Base-by-base conservation (phyloP, 164 flowering plant genomes). In the Aristolochia contorta region DNA sequence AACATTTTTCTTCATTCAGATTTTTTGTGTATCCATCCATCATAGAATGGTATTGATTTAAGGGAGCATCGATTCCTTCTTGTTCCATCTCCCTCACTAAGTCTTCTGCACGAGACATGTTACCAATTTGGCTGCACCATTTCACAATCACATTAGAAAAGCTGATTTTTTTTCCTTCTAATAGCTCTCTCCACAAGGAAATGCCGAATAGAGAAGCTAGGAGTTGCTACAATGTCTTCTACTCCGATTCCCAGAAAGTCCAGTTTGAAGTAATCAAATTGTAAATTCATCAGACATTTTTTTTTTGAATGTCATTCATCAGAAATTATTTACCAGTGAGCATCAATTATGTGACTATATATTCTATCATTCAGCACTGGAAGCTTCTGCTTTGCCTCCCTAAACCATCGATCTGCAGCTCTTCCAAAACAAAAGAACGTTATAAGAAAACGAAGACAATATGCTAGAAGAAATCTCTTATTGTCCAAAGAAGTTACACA, bases 1-100 rank as follows among this genome's bases (percentile, higher is more conserved):
- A 67, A 63, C 96, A 88, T 78, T 90, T 90, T 12, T 80, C 84
- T 70, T 88, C 96, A 74, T 84, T 65, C 46, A 78, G 80, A 62
- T 81, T 68, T 73, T 84, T 91, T 16, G 95, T 86, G 79, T 93
- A 93, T 56, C 99, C 99, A 75, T 90, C 95, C 99, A 93, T 93
- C 97, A 93, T 90, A n/a, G 91, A 88, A 59, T 93, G 99, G 69
- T 90, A 93, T 58, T 90, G 79, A 62, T 82, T 86, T 54, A 86
- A 79, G 33, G 95, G 84, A 73, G 94, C 94, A 79, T 88, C 97
- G 67, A 93, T 90, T 15, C 99, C 99, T 65, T 79, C 86, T 79
- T 80, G 91, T 79, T 93, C 97, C 99, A 93, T 93, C 69, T 88
- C 89, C 69, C 80, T 82, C 45, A 93, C 97, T 73, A 90, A 76